phyloP scores from a whole-genome alignment of 2,329 filamentous ascomycete genomes.

The Claviceps maximensis region DNA sequence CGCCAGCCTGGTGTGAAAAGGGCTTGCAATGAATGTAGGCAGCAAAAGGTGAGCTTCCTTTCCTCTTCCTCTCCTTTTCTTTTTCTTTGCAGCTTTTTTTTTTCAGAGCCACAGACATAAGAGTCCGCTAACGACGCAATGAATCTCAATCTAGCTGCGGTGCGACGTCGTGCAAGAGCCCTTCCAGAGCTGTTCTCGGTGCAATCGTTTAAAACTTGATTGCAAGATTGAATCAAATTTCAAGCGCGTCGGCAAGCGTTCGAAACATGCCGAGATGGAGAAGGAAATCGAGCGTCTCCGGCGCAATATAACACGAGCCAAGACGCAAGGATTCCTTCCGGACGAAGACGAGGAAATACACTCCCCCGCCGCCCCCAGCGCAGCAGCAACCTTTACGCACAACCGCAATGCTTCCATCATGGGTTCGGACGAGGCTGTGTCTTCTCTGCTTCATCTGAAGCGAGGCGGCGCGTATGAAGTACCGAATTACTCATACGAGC shows the following conservation, averaged over 20 bases:
- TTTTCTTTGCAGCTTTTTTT: neutral
- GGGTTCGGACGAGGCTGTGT: slow-evolving; percentile 56
- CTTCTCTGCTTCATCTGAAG: slow-evolving; percentile 52
- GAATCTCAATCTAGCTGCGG: slow-evolving; percentile 43
- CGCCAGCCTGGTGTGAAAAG: slow-evolving; percentile 60
- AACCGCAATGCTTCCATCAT: slow-evolving; percentile 50
- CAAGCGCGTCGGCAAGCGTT: slow-evolving; percentile 71
- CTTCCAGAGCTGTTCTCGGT: slow-evolving; percentile 64
- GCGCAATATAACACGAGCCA: slow-evolving; percentile 46
- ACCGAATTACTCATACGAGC: slow-evolving; percentile 44
- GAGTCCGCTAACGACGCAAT: neutral
- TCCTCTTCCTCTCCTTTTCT: neutral
- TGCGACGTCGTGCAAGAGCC: slow-evolving; percentile 77
- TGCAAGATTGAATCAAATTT: slow-evolving; percentile 85
- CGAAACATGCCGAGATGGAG: slow-evolving; percentile 76
- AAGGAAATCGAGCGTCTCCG: slow-evolving; percentile 62
- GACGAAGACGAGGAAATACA: slow-evolving; percentile 45
- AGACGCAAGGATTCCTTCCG: slow-evolving; percentile 41
- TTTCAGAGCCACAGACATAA: neutral
- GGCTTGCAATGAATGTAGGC: slow-evolving; percentile 73
- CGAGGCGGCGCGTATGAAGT: slow-evolving; percentile 49
- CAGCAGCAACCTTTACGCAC: slow-evolving; percentile 43
- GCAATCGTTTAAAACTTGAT: slow-evolving; percentile 64
- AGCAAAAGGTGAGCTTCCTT: slow-evolving; percentile 56
- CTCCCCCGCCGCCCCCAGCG: slow-evolving; percentile 39